Evolutionary conservation across 495 filamentous ascomycete genomes (phyloP), one percentile per base, ranked within the genome.

Genomic region (Penicillium goetzii): DNA sequence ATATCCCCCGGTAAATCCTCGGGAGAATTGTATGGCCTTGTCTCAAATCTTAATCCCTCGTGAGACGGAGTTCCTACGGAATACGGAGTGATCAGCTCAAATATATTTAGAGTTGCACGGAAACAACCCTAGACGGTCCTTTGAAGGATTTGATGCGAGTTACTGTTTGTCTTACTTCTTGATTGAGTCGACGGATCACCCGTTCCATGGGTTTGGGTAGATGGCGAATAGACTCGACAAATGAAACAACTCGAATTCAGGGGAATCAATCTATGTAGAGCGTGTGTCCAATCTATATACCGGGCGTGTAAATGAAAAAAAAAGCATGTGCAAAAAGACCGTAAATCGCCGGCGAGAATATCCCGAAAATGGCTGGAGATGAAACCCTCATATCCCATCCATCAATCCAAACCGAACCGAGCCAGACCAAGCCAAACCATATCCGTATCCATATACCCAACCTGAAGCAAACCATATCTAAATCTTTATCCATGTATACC

Each of bases 231-330:
- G 43, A 8, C 5, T 51, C 3, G 15, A 30, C 47, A 51, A 30
- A 51, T 51, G 47, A n/a, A 30, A 30, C 3, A 9, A 25, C 45
- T 26, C 45, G 23, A 49, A 49, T 43, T 43, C 21, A 4, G 45
- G 45, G 53, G 32, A 32, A 56, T 26, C 57, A 47, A 26, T 50
- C 11, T 49, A 50, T 19, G 6, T 21, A 43, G n/a, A 5, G 38
- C 17, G 7, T 43, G 41, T 19, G 7, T 51, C 43, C 28, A 38
- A 50, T 51, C 41, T 45, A 55, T 33, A 61, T 56, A 61, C 21
- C 21, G 0, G 4, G 43, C 15, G 15, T 47, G 12, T 0, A 26
- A 12, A 6, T 2, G 9, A 49, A 49, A 7, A 26, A 49, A 51
- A n/a, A n/a, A n/a, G n/a, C n/a, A 9, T 51, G 47, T n/a, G 14